Conservation (phyloP, 306 rosid species). For the Dalbergia oliveri region DNA sequence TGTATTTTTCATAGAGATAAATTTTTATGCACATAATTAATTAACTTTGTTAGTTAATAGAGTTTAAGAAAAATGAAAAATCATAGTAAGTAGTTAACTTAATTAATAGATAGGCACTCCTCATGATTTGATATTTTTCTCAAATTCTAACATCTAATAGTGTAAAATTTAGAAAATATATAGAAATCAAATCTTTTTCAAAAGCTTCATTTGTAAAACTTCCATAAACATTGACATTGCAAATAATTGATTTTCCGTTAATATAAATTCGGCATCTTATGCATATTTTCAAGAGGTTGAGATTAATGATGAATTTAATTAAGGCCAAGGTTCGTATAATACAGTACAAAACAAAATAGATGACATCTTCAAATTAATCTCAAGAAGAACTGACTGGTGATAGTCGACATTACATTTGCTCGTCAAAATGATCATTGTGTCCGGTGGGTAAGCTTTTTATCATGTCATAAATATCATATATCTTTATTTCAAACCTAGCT, state of each 20-base stretch:
- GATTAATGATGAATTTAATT: background rate
- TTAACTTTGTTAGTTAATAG: too few species aligned
- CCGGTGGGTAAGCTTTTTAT: conserved; percentile 33
- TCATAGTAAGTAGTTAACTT: too few species aligned
- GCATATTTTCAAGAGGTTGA: background rate
- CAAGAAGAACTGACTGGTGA: background rate
- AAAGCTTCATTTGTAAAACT: background rate
- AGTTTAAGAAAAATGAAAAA: too few species aligned
- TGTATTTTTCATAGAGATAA: too few species aligned
- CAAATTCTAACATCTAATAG: too few species aligned
- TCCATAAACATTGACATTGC: background rate
- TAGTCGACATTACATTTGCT: background rate
- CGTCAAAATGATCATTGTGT: background rate
- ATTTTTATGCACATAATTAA: too few species aligned
- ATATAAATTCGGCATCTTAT: background rate
- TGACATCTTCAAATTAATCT: background rate
- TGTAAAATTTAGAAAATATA: too few species aligned
- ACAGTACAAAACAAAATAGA: background rate
- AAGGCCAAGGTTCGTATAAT: background rate
- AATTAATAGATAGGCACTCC: too few species aligned
- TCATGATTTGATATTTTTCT: too few species aligned
- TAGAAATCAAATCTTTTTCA: too few species aligned
- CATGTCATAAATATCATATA: conserved; percentile 24
- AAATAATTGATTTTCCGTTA: background rate
- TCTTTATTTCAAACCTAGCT: conserved; percentile 31